Evolutionary conservation across 2,329 filamentous ascomycete species (phyloP), one percentile per base, ranked within the genome.

Genomic region (Aureobasidium namibiae): DNA sequence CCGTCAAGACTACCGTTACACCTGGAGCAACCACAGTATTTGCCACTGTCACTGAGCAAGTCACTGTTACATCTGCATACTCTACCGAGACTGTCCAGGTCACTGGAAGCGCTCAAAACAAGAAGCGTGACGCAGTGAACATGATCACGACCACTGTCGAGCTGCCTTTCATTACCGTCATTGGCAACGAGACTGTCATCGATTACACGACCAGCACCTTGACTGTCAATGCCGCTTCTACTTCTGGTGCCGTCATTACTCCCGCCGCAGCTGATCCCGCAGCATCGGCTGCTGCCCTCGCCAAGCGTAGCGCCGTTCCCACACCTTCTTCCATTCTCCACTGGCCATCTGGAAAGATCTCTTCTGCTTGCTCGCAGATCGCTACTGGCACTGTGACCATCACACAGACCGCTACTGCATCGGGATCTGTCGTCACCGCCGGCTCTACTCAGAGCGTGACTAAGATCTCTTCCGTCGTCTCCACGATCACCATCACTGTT

Each of bases 311-410:
- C 11, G 46, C 45, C 9, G 9, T 60, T 8, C 33, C 42, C 18
- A 56, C 59, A 11, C 61, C 61, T 18, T 39, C 58, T 21, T 50
- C 52, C 1, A 60, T 62, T 14, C 33, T 38, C 13, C 23, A 33
- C 24, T 62, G 57, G 57, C 49, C 52, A 4, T 39, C 58, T 5
- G 24, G 29, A 16, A 60, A 58, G 50, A 62, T 62, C n/a, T 62
- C 61, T 0, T 52, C 29, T 16, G 61, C 61, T 41, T 62, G 61
- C 24, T 62, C 61, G 26, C 38, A 46, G 16, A 45, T 62, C 14
- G 61, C 61, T n/a, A 62, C 61, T n/a, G 61, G 61, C 4, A 56
- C 33, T n/a, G 38, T 48, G 1, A 61, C 52, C 4, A 33, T 45
- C 11, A 60, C 50, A 1, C 34, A 39, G 2, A 62, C 58, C 3